phyloP scores from a whole-genome alignment of 352 stramenopile species.

The Pythium angustatum region DNA sequence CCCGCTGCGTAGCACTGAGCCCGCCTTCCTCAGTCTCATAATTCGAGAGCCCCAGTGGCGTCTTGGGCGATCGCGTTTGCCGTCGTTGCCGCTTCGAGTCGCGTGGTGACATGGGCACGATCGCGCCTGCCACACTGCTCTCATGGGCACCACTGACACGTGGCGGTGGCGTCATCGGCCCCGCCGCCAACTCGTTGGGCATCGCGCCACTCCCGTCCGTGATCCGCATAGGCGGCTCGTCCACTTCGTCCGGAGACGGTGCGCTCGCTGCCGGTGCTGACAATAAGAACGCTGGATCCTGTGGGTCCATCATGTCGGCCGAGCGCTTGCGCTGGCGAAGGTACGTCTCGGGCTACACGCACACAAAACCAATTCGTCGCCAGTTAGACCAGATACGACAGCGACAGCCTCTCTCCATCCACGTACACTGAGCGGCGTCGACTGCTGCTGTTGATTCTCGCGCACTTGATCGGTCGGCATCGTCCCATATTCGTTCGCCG shows the following conservation, averaged over 20 bases:
- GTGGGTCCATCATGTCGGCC: slow-evolving; percentile 28
- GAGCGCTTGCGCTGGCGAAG: slow-evolving; percentile 29
- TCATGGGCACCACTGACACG: neutral
- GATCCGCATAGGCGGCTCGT: slow-evolving; percentile 15
- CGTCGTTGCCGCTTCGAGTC: slow-evolving; percentile 25
- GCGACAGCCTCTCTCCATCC: neutral
- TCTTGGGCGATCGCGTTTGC: slow-evolving; percentile 46
- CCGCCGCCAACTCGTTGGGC: neutral
- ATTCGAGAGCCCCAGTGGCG: slow-evolving; percentile 41
- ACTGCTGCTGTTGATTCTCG: neutral
- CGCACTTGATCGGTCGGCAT: neutral
- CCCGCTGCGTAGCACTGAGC: slow-evolving; percentile 59
- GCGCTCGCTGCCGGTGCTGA: neutral
- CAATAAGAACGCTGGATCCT: neutral
- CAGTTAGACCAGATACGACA: neutral
- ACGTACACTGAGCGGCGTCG: slow-evolving; percentile 11
- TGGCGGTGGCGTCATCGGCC: slow-evolving; percentile 20
- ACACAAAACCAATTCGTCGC: neutral
- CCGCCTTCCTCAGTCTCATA: slow-evolving; percentile 33
- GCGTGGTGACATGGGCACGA: slow-evolving; percentile 17
- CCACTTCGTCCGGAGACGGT: slow-evolving; percentile 12
- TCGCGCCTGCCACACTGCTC: neutral
- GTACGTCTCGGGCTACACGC: slow-evolving; percentile 15
- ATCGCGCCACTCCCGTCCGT: neutral
- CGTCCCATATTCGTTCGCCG: neutral